Base-by-base conservation (phyloP, 257 asterid species). In the Solanum pennellii region DNA sequence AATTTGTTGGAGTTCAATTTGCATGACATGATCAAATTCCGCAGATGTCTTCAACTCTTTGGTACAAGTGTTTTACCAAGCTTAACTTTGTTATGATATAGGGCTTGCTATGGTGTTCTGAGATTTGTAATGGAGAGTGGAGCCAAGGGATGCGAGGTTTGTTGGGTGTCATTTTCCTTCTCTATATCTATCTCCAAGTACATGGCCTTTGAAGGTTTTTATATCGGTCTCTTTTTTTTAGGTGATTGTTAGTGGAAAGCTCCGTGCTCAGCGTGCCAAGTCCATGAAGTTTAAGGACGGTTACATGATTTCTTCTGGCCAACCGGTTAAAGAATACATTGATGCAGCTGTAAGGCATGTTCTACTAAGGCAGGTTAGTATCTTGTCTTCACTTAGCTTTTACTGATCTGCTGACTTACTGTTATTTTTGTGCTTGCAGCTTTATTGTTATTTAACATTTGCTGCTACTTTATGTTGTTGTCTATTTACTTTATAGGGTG, bases 211-310 rank as follows among this genome's bases (percentile, higher is more conserved):
- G 60, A 42, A 23, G 60, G 44, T 23, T n/a, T 42, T 42, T 76
- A 25, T n/a, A 42, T 2, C 3, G 23, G 83, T 23, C 56, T 76
- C 13, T 76, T 47, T 66, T 66, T 47, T 39, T 66, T 82, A 94
- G 96, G 96, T 94, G 68, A 94, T 94, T 88, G 96, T 93, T 23
- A 93, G 95, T 83, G 96, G 95, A 59, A 92, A 93, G 84, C 87
- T 93, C 88, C 91, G 97, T 92, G 98, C 95, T 37, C 92, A 88
- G 75, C 92, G 94, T 76, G 95, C 96, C 42, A 92, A 93, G 87
- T 90, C 94, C 59, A 93, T 94, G 96, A 91, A 93, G 85, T 93
- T 92, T 90, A 95, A 92, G 88, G 95, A 94, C 66, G 96, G 96
- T 0, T 94, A 94, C 86, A 93, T 94, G 98, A 91, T 94, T 69